Base-by-base conservation (phyloP, 768 basidiomycete species). In the Amanita pallidorosea region DNA sequence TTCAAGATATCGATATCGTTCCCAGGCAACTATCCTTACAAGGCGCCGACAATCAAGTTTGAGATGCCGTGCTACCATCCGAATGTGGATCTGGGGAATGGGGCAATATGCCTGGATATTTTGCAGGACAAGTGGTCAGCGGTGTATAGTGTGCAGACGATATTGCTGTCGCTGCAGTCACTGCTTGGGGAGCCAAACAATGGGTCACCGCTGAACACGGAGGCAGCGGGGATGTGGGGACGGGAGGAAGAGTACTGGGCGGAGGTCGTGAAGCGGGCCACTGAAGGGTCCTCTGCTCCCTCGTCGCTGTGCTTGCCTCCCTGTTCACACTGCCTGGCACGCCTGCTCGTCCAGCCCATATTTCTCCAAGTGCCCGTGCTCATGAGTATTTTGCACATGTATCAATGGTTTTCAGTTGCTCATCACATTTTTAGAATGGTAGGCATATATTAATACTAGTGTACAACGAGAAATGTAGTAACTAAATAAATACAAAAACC, bases 81-180 rank as follows among this genome's bases (percentile, higher is more conserved):
- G 7, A 94, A 94, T 58, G 87, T 94, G 33, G 89, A 92, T 63
- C 76, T 92, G 44, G 70, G 66, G 12, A 74, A 79, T 36, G 87
- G 87, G 34, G 76, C 83, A 18, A 90, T 91, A 56, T 92, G 88
- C 64, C 71, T 92, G 38, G 90, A 94, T 62, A 93, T 95, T 58
- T 68, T 94, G 37, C 55, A 90, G 86, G 89, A 92, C 66, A 88
- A 92, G 61, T 94, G 91, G 92, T 89, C 88, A 3, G 90, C 92
- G 6, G 85, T 93, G 1, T 91, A 94, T 65, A 89, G 87, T 53
- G 91, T 93, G 33, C 88, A 91, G 56, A 92, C 89, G 0, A 86
- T 95, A 37, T 75, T 95, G 17, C 69, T 94, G 7, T 93, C 91
- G 11, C 65, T 95, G 51, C 92, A 95, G 61, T 89, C 86, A 7